Conservation (phyloP, 1,284 basidiomycete genomes). For the Pyrrhoderma lamaoense region DNA sequence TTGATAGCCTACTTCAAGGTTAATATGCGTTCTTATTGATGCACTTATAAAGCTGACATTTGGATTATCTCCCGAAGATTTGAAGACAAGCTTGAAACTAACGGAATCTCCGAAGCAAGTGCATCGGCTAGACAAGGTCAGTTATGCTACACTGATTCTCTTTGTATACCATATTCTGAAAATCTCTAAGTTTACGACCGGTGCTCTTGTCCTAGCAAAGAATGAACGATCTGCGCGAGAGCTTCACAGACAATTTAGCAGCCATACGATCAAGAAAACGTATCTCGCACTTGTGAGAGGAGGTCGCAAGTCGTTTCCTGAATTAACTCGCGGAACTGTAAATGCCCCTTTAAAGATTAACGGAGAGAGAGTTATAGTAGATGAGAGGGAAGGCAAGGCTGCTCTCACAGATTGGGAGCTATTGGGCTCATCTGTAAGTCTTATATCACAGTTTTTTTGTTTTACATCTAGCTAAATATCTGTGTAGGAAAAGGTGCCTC, state of each 20-base stretch:
- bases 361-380: slow-evolving; percentile 40
- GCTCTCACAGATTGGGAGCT: slow-evolving; percentile 55
- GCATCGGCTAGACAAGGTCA: slow-evolving; percentile 64
- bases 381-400: slow-evolving; percentile 29
- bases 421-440: slow-evolving; percentile 51
- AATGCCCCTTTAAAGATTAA: slow-evolving; percentile 34
- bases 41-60: background rate
- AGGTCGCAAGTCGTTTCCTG: slow-evolving; percentile 38
- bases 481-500: slow-evolving; percentile 37
- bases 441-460: background rate
- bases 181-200: slow-evolving; percentile 49
- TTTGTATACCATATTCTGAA: slow-evolving; percentile 1
- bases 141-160: slow-evolving; percentile 6
- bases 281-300: slow-evolving; percentile 64
- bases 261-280: slow-evolving; percentile 43
- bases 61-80: slow-evolving; percentile 28
- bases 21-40: background rate
- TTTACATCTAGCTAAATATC: background rate
- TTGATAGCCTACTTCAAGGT: slow-evolving; percentile 13
- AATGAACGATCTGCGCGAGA: slow-evolving; percentile 37
- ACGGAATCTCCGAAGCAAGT: slow-evolving; percentile 38
- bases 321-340: slow-evolving; percentile 36
- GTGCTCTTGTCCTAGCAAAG: slow-evolving; percentile 50
- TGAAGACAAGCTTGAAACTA: slow-evolving; percentile 32
- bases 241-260: slow-evolving; percentile 47